A percentile compares a stretch with the other conserved stretches of the same genome.
These are phyloP conservation scores for Paraphaeosphaeria sporulosa DNA, from an alignment of 2,329 filamentous ascomycete genomes.

Conservation along the genomic window DNA sequence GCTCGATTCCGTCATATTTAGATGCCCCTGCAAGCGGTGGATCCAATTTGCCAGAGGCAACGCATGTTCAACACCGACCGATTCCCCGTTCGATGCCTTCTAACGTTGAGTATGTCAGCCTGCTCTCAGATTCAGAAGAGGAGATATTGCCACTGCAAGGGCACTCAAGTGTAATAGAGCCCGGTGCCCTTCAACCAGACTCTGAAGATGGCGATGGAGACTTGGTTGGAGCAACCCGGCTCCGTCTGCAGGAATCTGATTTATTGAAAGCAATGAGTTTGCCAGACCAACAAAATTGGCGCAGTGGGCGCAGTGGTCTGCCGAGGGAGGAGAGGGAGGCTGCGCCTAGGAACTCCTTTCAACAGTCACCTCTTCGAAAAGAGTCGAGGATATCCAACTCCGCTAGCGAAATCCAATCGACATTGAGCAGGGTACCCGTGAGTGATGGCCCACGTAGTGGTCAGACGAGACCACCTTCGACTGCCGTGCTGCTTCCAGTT, in stretches of 20 bases:
- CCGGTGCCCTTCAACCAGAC: background rate
- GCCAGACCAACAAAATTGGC: background rate
- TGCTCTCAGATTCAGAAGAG: conserved; percentile 23
- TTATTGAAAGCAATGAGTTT: background rate
- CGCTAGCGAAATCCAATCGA: too few relatives aligned
- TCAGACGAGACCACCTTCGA: background rate
- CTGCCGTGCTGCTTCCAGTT: background rate
- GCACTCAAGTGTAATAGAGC: background rate
- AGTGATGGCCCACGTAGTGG: background rate
- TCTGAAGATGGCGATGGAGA: too few relatives aligned
- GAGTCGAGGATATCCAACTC: too few relatives aligned
- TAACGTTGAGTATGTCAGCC: conserved; percentile 9
- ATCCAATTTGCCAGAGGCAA: background rate
- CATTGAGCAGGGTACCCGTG: too few relatives aligned
- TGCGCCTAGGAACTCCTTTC: too few relatives aligned
- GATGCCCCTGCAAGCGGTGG: background rate
- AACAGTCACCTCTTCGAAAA: too few relatives aligned
- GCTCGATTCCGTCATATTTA: background rate
- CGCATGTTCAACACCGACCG: background rate
- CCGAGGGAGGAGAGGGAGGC: background rate
- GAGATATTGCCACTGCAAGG: conserved; percentile 6
- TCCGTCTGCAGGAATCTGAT: conserved; percentile 18
- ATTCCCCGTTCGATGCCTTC: background rate
- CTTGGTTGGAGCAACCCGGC: conserved; percentile 15
- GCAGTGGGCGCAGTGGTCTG: background rate